Evolutionary conservation across 306 rosid species (phyloP).

Genomic region (Pterocarpus santalinus): DNA sequence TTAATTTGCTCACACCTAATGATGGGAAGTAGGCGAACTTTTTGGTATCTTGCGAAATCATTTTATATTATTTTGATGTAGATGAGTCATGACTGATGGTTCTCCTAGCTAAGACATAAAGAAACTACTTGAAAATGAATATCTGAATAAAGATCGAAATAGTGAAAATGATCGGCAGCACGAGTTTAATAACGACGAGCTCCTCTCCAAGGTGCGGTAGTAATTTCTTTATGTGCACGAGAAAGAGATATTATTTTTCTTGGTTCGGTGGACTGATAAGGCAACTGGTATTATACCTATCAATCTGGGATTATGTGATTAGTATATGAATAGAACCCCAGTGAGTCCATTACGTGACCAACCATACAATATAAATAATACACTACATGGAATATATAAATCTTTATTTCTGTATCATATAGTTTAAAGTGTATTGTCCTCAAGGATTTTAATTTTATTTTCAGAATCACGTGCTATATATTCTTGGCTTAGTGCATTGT

Average conservation of each 20-base stretch:
- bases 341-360: not conserved
- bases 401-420: not conserved
- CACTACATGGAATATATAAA: not conserved
- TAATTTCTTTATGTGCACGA: not conserved
- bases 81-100: not conserved
- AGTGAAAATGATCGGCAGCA: not conserved
- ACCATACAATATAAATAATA: not conserved
- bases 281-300: not conserved
- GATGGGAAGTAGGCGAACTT: not conserved
- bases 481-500: not conserved
- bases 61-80: not conserved
- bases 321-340: not conserved
- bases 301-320: not conserved
- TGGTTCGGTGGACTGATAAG: not conserved
- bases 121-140: constrained; percentile 10
- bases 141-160: not conserved
- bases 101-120: not conserved
- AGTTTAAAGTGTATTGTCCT: not conserved
- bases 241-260: not conserved
- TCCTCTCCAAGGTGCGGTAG: not conserved
- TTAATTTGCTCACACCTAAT: not conserved
- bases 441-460: not conserved
- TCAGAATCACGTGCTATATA: not conserved
- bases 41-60: not conserved
- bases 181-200: not conserved